A percentile compares a stretch with the other conserved stretches of the same genome.
Conservation (phyloP, 331 rosid genomes). For the Cydonia oblonga region DNA sequence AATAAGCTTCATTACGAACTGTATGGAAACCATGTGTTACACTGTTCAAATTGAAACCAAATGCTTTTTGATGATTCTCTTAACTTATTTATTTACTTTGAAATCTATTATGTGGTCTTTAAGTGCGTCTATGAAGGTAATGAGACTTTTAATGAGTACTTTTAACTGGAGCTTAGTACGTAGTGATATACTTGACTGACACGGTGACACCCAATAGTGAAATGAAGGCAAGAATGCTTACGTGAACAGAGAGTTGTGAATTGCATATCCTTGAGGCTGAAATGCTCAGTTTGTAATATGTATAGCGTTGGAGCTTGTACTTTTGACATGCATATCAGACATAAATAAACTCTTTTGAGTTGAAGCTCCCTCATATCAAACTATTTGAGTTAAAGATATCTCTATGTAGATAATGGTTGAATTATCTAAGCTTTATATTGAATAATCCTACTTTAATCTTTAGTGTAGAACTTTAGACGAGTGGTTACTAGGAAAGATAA, state of each 20-base stretch:
- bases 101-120: background rate
- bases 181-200: background rate
- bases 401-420: background rate
- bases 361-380: background rate
- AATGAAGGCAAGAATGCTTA: background rate
- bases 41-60: background rate
- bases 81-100: background rate
- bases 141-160: background rate
- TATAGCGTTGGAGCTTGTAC: background rate
- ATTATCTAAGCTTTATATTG: background rate
- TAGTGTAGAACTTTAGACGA: background rate
- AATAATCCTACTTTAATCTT: background rate
- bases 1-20: background rate
- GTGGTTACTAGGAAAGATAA: no score
- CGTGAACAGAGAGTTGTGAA: background rate
- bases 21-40: background rate
- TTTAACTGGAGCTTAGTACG: background rate
- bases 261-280: background rate
- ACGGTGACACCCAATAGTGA: background rate
- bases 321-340: background rate
- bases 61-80: background rate
- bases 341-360: background rate
- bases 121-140: background rate
- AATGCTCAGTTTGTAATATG: background rate
- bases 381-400: background rate